A percentile compares a stretch with the other conserved stretches of the same genome.
phyloP scores from a whole-genome alignment of 2,329 filamentous ascomycete genomes.

The Paradendryphiella salina region DNA sequence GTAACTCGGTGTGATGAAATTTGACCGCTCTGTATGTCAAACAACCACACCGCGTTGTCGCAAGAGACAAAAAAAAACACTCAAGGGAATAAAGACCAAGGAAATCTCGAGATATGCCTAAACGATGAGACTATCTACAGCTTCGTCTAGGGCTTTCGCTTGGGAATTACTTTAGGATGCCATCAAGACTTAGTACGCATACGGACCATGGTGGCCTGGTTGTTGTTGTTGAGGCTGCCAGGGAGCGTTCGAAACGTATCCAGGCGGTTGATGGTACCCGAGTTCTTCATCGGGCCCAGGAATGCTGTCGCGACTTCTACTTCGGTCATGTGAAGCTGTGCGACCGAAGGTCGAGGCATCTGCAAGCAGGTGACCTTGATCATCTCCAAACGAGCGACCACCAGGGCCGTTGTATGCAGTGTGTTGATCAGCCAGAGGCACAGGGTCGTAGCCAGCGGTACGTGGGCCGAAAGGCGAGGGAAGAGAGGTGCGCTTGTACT shows the following conservation, averaged over 20 bases:
- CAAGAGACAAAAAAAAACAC: neutral
- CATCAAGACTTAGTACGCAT: conserved; percentile 29
- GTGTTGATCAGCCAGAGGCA: conserved; percentile 44
- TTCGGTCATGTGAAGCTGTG: conserved; percentile 30
- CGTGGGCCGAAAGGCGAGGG: conserved; percentile 37
- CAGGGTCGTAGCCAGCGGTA: conserved; percentile 42
- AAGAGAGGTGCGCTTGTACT: conserved; percentile 48
- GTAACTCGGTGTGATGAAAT: neutral
- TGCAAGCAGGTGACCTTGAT: conserved; percentile 39
- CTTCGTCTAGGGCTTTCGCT: conserved; percentile 1
- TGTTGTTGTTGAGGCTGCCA: conserved; percentile 34
- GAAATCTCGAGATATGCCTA: conserved; percentile 6
- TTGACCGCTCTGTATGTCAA: conserved; percentile 3
- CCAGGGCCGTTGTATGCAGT: conserved; percentile 32
- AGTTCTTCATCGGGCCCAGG: conserved; percentile 37
- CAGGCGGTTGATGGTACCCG: conserved; percentile 25
- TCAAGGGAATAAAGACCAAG: conserved; percentile 5
- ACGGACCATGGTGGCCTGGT: conserved; percentile 27
- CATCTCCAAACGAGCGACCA: conserved; percentile 31
- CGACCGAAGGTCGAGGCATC: conserved; percentile 42
- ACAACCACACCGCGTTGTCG: neutral
- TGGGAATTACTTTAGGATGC: neutral
- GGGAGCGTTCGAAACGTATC: conserved; percentile 27
- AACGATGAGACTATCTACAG: neutral
- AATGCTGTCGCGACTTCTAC: conserved; percentile 33